Evolutionary conservation across 2,329 filamentous ascomycete genomes (phyloP).

Genomic region (Talaromyces atroroseus): DNA sequence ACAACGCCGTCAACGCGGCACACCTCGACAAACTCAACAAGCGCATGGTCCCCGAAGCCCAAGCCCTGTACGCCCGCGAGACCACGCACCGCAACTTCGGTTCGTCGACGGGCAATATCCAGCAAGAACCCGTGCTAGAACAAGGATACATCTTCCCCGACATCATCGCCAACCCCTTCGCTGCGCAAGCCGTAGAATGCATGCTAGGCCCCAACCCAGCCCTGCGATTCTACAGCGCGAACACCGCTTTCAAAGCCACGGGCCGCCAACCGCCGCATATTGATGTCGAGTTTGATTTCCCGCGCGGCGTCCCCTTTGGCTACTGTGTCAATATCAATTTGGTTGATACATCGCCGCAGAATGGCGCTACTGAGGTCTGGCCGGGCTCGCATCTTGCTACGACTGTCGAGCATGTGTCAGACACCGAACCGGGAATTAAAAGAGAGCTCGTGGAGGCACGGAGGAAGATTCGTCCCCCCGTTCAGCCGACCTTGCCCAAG

Average conservation of each 20-base stretch:
- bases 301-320: constrained; percentile 43
- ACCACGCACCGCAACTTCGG: constrained; percentile 23
- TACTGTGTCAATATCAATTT: constrained; percentile 46
- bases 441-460: constrained; percentile 28
- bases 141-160: constrained; percentile 33
- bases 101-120: constrained; percentile 34
- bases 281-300: constrained; percentile 45
- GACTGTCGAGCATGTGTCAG: constrained; percentile 19
- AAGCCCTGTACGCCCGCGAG: constrained; percentile 25
- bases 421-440: constrained; percentile 25
- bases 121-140: constrained; percentile 35
- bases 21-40: constrained; percentile 31
- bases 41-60: constrained; percentile 27
- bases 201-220: constrained; percentile 35
- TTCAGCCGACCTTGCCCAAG: constrained; percentile 39
- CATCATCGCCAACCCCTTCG: constrained; percentile 36
- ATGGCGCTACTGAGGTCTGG: constrained; percentile 50
- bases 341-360: constrained; percentile 40
- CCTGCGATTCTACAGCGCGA: constrained; percentile 35
- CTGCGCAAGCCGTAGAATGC: constrained; percentile 28
- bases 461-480: constrained; percentile 27
- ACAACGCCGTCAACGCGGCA: constrained; percentile 29
- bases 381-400: constrained; percentile 44
- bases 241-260: constrained; percentile 36
- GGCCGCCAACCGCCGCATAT: constrained; percentile 39